phyloP scores from a whole-genome alignment of 2,329 filamentous ascomycete genomes.

The Coniochaeta sp. region DNA sequence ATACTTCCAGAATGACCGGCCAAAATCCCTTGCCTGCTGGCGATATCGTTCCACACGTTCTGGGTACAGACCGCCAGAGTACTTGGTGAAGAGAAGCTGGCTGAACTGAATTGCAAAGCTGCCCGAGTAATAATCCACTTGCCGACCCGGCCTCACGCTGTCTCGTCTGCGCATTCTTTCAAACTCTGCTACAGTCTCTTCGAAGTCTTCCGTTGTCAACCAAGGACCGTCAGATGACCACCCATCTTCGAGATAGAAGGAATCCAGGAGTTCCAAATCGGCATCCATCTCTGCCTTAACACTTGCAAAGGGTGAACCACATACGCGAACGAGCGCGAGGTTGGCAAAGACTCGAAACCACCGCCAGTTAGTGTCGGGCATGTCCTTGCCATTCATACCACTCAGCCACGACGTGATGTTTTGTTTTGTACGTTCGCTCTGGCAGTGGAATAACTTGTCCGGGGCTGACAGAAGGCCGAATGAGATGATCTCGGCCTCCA shows the following conservation, averaged over 20 bases:
- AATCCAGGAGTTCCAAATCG: constrained; percentile 72
- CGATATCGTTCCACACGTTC: constrained; percentile 55
- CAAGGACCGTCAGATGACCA: constrained; percentile 75
- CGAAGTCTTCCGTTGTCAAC: neutral
- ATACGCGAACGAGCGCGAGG: constrained; percentile 65
- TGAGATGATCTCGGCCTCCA: constrained; percentile 75
- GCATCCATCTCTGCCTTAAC: constrained; percentile 52
- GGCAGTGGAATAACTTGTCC: constrained; percentile 53
- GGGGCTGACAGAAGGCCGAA: constrained; percentile 65
- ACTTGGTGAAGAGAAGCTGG: constrained; percentile 68
- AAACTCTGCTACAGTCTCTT: neutral
- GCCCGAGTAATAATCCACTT: constrained; percentile 82
- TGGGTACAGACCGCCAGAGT: constrained; percentile 61
- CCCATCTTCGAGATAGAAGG: constrained; percentile 71
- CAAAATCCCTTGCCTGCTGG: constrained; percentile 27
- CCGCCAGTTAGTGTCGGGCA: constrained; percentile 63
- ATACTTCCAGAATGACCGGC: constrained; percentile 30
- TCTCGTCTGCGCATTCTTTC: constrained; percentile 53
- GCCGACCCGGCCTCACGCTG: constrained; percentile 20
- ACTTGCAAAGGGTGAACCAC: constrained; percentile 60
- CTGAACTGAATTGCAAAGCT: constrained; percentile 78
- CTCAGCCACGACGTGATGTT: constrained; percentile 70
- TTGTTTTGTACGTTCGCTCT: constrained; percentile 52
- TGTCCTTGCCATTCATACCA: constrained; percentile 72
- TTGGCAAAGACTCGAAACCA: constrained; percentile 86